phyloP scores from a whole-genome alignment of 192 early-diverging fungal genomes.

The Umbelopsis ramanniana region DNA sequence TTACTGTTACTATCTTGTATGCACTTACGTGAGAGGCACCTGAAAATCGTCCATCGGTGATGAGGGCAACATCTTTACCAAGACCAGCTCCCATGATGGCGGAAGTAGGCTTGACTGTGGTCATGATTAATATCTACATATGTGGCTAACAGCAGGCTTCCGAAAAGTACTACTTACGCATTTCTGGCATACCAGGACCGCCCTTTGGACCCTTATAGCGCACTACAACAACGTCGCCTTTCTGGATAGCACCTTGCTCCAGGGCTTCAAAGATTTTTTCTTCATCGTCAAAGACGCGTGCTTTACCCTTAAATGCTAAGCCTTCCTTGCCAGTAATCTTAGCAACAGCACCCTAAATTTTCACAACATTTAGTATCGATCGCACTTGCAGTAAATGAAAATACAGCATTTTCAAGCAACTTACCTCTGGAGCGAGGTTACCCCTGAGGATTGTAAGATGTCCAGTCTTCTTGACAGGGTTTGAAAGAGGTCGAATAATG shows the following conservation, averaged over 20 bases:
- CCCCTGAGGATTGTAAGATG: conserved; percentile 95
- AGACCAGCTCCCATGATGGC: conserved; percentile 99
- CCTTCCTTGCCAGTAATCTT: conserved; percentile 99
- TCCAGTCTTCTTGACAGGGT: conserved; percentile 93
- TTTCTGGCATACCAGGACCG: conserved; percentile 99
- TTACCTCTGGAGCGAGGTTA: conserved; percentile 85
- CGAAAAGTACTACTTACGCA: conserved; percentile 59
- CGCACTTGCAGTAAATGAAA: too few species aligned
- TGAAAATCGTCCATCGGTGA: conserved; percentile 98
- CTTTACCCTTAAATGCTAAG: conserved; percentile 79
- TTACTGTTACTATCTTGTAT: not conserved
- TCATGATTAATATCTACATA: not conserved
- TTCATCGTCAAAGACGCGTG: conserved; percentile 94
- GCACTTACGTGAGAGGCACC: conserved; percentile 88
- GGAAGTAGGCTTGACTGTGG: conserved; percentile 85
- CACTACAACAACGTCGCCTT: conserved; percentile 93
- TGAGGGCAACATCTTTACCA: conserved; percentile 92
- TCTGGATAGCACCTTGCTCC: conserved; percentile 82
- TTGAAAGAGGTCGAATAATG: conserved; percentile 78
- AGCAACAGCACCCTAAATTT: conserved; percentile 78
- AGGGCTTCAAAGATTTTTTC: conserved; percentile 89
- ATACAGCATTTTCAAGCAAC: not conserved
- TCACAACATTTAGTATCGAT: not conserved
- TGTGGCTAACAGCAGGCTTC: not conserved
- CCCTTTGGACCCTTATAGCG: conserved; percentile 98